These are phyloP conservation scores for Phytophthora cactorum DNA, from an alignment of 352 stramenopile species.

Conservation along the genomic window DNA sequence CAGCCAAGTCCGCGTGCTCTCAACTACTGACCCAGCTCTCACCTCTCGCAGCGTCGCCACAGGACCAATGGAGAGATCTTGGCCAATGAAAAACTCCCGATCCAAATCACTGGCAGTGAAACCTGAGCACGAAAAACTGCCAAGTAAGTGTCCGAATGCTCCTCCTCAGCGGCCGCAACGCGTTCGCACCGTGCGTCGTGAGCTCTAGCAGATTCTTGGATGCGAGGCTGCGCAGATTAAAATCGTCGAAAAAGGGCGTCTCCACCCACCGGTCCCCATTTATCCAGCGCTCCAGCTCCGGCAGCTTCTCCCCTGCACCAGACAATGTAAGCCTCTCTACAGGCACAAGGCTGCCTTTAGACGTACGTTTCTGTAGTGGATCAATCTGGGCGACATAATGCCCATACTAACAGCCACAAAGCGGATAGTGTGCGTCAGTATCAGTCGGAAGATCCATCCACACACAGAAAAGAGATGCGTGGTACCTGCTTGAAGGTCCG, in stretches of 20 bases:
- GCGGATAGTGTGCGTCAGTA: neutral
- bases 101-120: slow-evolving; percentile 92
- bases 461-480: neutral
- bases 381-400: slow-evolving; percentile 91
- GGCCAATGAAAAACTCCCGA: slow-evolving; percentile 92
- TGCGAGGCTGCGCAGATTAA: slow-evolving; percentile 83
- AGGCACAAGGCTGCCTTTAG: neutral
- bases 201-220: slow-evolving; percentile 87
- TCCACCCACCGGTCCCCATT: slow-evolving; percentile 86
- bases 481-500: slow-evolving; percentile 86
- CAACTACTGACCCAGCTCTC: neutral
- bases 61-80: slow-evolving; percentile 84
- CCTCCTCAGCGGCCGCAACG: neutral
- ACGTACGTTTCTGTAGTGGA: slow-evolving; percentile 77
- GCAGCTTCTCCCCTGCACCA: slow-evolving; percentile 71
- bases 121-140: slow-evolving; percentile 44
- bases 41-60: slow-evolving; percentile 79
- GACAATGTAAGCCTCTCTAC: neutral
- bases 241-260: slow-evolving; percentile 88
- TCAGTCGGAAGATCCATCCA: neutral
- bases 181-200: slow-evolving; percentile 66
- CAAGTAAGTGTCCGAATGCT: slow-evolving; percentile 5
- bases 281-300: slow-evolving; percentile 86
- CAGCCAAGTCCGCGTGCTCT: neutral
- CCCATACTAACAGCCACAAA: slow-evolving; percentile 56